Evolutionary conservation across 805 yeast species (phyloP).

Genomic region (Candida tibetensis): DNA sequence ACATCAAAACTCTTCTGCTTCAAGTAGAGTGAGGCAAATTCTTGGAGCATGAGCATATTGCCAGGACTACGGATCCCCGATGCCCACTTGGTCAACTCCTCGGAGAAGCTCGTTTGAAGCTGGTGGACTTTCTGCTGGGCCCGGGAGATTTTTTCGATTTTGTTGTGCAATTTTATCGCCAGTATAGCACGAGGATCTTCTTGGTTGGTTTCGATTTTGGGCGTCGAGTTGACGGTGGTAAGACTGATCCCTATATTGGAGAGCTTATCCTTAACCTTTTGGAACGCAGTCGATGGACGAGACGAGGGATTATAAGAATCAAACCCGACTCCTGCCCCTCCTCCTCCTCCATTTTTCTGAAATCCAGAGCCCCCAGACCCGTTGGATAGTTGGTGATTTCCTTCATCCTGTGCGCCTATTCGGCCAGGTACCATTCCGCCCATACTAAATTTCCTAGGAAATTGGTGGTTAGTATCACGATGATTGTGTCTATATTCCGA

Average conservation of each 20-base stretch:
- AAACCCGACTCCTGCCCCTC: no score
- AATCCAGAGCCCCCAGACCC: no score
- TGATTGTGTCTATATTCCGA: no score
- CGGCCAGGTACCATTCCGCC: no score
- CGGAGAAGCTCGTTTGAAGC: conserved; percentile 36
- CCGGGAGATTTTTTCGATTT: conserved; percentile 36
- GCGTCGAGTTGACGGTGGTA: neutral
- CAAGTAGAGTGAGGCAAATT: conserved; percentile 38
- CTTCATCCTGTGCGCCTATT: no score
- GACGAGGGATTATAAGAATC: no score
- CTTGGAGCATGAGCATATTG: conserved; percentile 36
- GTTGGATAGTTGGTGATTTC: no score
- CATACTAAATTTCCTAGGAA: no score
- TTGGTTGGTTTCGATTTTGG: conserved; percentile 1
- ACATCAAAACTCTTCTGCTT: conserved; percentile 36
- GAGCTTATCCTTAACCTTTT: conserved; percentile 19
- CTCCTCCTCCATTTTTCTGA: no score
- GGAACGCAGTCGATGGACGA: conserved; percentile 24
- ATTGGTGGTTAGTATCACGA: no score
- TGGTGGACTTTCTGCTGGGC: conserved; percentile 35
- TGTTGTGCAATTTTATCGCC: conserved; percentile 28
- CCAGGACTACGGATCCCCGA: conserved; percentile 37
- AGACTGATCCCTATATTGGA: neutral
- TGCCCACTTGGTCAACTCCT: conserved; percentile 44
- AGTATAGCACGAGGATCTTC: conserved; percentile 12